Evolutionary conservation across 371 early-diverging fungal genomes (phyloP), one percentile per base, ranked within the genome.

Genomic region (Syncephalastrum contaminatum): DNA sequence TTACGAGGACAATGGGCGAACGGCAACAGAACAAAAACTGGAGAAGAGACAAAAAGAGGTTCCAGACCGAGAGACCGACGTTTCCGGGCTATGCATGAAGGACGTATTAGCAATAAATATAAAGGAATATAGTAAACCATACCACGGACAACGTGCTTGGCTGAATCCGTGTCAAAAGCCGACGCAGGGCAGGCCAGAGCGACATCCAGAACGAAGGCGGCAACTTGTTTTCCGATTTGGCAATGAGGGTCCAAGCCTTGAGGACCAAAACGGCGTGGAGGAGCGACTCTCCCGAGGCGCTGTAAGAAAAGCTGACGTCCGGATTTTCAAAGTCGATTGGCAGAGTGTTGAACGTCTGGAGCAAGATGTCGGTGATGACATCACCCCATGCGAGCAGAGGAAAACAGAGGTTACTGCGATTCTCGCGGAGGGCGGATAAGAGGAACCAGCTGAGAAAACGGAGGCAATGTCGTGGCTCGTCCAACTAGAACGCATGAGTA

Each of bases 361-460:
- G 60, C n/a, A 82, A 30, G 4, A 80, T 45, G 18, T 79, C 76
- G 1, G 63, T 62, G 24, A 82, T 56, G 0, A 60, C 60, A 47
- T 56, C 67, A 43, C 80, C 78, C 42, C 72, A 75, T 2, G 52
- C 62, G 12, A 71, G 45, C 58, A 77, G 54, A 8, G 58, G 54
- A 2, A 59, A 43, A 20, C 72, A 41, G 18, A 75, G 41, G 40
- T 58, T 59, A 4, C 62, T 43, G 14, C 18, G 14, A 3, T 65
- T 54, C 25, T 67, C 62, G 10, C 58, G 61, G 6, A 76, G 47
- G 12, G 72, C 22, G 19, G 64, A 60, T 16, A 82, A 48, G 1
- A 73, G 48, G 54, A 79, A 77, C 82, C 82, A 82, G 43, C 63
- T 73, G 6, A 82, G 63, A 27, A 77, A 74, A 2, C 80, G 73